A percentile compares a stretch with the other conserved stretches of the same genome.
Evolutionary conservation across 1,139 yeast species (phyloP).

Genomic region (Candida neerlandica): DNA sequence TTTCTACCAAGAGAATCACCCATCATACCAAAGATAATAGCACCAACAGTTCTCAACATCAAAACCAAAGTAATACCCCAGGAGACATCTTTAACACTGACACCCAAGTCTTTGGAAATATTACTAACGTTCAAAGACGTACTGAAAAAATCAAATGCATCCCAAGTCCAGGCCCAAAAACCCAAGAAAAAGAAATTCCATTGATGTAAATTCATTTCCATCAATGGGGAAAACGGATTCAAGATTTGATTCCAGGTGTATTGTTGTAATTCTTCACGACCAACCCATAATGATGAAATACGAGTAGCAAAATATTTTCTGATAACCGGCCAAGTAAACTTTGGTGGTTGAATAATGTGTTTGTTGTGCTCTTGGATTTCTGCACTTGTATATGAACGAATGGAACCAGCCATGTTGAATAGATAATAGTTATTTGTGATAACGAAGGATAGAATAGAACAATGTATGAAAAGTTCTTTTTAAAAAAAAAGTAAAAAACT

Average conservation of each 20-base stretch:
- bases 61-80: conserved; percentile 51
- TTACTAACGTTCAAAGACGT: conserved; percentile 36
- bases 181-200: conserved; percentile 42
- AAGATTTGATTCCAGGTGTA: conserved; percentile 32
- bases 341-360: conserved; percentile 37
- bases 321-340: conserved; percentile 28
- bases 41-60: conserved; percentile 49
- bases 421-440: neutral
- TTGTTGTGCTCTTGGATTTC: conserved; percentile 63
- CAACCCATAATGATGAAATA: conserved; percentile 33
- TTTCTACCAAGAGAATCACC: conserved; percentile 43
- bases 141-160: conserved; percentile 45
- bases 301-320: conserved; percentile 31
- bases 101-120: conserved; percentile 32
- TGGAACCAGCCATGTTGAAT: conserved; percentile 9
- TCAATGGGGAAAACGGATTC: conserved; percentile 38
- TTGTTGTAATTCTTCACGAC: conserved; percentile 30
- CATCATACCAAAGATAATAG: conserved; percentile 38
- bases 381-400: conserved; percentile 10
- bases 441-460: neutral
- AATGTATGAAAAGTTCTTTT: too few relatives aligned
- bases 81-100: conserved; percentile 31
- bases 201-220: conserved; percentile 30
- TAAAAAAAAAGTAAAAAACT: neutral
- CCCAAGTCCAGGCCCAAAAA: conserved; percentile 47